Base-by-base conservation (phyloP, 306 rosid genomes). In the Senna tora region DNA sequence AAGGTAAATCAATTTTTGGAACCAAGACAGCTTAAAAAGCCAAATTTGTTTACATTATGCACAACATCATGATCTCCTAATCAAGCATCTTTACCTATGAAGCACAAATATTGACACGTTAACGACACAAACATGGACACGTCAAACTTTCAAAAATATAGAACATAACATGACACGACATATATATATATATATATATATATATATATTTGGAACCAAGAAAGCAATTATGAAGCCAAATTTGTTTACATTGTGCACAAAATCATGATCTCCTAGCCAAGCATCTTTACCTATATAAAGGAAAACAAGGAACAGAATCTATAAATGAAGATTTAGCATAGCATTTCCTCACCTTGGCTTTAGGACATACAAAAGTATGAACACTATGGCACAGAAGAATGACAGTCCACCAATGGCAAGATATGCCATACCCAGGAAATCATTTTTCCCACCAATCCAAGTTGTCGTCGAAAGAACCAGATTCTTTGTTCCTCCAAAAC, bases 391-490 rank as follows among this genome's bases (percentile, higher is more conserved):
- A 25, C 76, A 81, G 60, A 81, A 64, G 76, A 90, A 75, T 84
- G 87, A 88, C 11, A 87, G 7, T 17, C 83, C 89, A n/a, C 97
- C 98, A 78, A 88, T 46, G 20, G 66, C 16, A 75, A 93, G 85
- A 77, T 84, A 93, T 51, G 96, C 96, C 25, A 82, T 39, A 19
- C 98, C 98, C 7, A 93, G 42, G 72, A 93, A 80, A 47, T 85
- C 81, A 67, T 93, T 93, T 84, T 83, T 90, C 2, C 98, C 98
- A 33, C 98, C 96, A 69, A 88, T 87, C 92, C 93, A 84, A 67
- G 86, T 84, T 14, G 98, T 77, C 19, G 97, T 90, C 39, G 98
- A 93, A 65, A 93, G 92, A 63, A 90, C 82, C 66, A 93, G 55
- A 22, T 28, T 81, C 88, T 93, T 93, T 42, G 38, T 84, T 28